A percentile compares a stretch with the other conserved stretches of the same genome.
These are phyloP conservation scores for Eragrostis curvula DNA, from an alignment of 176 grass and related monocot species.

Conservation along the genomic window DNA sequence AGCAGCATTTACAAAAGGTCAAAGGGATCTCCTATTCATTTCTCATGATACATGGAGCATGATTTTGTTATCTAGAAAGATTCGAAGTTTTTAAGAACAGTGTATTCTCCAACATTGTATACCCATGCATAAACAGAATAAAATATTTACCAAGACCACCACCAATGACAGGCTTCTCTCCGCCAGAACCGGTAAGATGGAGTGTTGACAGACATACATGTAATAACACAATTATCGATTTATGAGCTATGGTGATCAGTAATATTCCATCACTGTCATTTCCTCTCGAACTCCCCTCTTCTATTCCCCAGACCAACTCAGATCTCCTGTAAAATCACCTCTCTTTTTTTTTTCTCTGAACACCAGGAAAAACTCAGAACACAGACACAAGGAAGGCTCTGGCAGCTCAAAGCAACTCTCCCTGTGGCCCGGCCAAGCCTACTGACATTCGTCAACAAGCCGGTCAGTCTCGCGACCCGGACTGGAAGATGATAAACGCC, in stretches of 20 bases:
- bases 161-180: background rate
- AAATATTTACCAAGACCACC: background rate
- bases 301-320: background rate
- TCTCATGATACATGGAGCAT: background rate
- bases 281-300: background rate
- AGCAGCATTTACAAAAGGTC: background rate
- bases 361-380: too few species aligned
- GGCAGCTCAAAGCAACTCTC: background rate
- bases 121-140: background rate
- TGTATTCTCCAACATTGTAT: background rate
- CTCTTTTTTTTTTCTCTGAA: too few species aligned
- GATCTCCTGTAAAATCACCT: too few species aligned
- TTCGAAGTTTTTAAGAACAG: background rate
- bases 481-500: conserved; percentile 81
- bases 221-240: background rate
- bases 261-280: background rate
- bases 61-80: background rate
- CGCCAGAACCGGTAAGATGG: background rate
- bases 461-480: conserved; percentile 57
- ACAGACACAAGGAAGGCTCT: too few species aligned
- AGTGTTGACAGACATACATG: background rate
- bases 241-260: background rate
- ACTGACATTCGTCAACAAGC: background rate
- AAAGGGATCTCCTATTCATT: background rate
- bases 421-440: background rate